A percentile compares a stretch with the other conserved stretches of the same genome.
These are phyloP conservation scores for Aspergillus olivimuriae DNA, from an alignment of 495 filamentous ascomycete species.

Conservation along the genomic window DNA sequence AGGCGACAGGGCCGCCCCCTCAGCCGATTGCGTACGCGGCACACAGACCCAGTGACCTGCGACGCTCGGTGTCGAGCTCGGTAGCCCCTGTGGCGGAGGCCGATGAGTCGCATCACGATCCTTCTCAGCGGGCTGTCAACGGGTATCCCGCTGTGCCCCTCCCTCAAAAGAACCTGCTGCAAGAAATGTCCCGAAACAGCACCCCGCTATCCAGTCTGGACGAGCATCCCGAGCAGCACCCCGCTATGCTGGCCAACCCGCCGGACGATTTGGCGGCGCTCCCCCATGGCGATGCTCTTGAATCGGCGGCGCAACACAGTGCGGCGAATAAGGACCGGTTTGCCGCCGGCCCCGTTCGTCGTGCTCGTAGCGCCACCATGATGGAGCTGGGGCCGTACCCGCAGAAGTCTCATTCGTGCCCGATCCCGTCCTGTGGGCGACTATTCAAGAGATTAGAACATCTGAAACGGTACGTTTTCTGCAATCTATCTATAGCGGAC, in stretches of 20 bases:
- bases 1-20: slow-evolving; percentile 26
- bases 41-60: slow-evolving; percentile 76
- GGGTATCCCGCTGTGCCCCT: slow-evolving; percentile 57
- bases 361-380: slow-evolving; percentile 90
- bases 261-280: slow-evolving; percentile 62
- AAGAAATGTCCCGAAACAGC: slow-evolving; percentile 78
- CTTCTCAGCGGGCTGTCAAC: slow-evolving; percentile 46
- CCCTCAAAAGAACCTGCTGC: slow-evolving; percentile 71
- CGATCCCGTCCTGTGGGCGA: slow-evolving; percentile 95
- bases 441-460: slow-evolving; percentile 99
- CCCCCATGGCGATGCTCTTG: slow-evolving; percentile 55
- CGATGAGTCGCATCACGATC: slow-evolving; percentile 63
- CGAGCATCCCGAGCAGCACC: slow-evolving; percentile 65
- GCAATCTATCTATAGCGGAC: slow-evolving; percentile 16
- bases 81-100: slow-evolving; percentile 76
- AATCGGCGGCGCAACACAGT: slow-evolving; percentile 53
- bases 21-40: slow-evolving; percentile 47
- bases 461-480: slow-evolving; percentile 84
- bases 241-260: slow-evolving; percentile 52
- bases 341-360: slow-evolving; percentile 67
- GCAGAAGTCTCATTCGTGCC: slow-evolving; percentile 95
- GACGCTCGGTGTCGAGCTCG: slow-evolving; percentile 86
- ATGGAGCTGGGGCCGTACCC: slow-evolving; percentile 96
- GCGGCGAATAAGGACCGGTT: slow-evolving; percentile 55
- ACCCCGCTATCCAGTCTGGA: slow-evolving; percentile 81